These are phyloP conservation scores for Eimeria praecox DNA, from an alignment of 169 alveolate genomes.

Conservation along the genomic window DNA sequence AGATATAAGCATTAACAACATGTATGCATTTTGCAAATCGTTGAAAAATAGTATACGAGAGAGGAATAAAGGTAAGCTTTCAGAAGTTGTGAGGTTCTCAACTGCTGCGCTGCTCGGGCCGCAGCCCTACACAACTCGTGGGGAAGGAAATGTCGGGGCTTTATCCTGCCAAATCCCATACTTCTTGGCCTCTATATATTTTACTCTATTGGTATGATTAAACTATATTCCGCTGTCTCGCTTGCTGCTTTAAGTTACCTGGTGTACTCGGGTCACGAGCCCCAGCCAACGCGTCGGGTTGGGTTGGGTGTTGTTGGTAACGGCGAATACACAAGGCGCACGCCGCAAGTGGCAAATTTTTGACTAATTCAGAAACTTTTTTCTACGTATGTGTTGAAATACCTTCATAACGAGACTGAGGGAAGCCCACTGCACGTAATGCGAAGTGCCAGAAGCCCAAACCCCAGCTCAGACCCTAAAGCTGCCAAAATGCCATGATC, in stretches of 20 bases:
- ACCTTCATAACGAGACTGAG: background rate
- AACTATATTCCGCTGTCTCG: background rate
- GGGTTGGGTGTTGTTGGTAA: background rate
- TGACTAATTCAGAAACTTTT: background rate
- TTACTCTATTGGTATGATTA: background rate
- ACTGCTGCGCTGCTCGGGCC: slow-evolving; percentile 46
- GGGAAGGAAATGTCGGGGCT: slow-evolving; percentile 45
- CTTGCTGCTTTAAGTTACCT: background rate
- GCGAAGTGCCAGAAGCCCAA: background rate
- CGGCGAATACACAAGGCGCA: background rate
- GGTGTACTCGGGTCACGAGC: background rate
- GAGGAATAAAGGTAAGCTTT: background rate
- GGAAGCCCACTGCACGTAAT: background rate
- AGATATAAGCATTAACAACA: background rate
- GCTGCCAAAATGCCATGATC: background rate
- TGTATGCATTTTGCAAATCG: background rate
- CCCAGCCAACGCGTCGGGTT: background rate
- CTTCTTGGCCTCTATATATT: background rate
- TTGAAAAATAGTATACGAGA: background rate
- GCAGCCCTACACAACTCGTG: slow-evolving; percentile 61
- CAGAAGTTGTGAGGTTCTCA: background rate
- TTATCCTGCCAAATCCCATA: background rate
- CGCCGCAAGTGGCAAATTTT: background rate
- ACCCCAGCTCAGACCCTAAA: background rate
- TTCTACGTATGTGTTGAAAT: background rate